These are phyloP conservation scores for Talaromyces stipitatus DNA, from an alignment of 495 filamentous ascomycete genomes.

Conservation along the genomic window DNA sequence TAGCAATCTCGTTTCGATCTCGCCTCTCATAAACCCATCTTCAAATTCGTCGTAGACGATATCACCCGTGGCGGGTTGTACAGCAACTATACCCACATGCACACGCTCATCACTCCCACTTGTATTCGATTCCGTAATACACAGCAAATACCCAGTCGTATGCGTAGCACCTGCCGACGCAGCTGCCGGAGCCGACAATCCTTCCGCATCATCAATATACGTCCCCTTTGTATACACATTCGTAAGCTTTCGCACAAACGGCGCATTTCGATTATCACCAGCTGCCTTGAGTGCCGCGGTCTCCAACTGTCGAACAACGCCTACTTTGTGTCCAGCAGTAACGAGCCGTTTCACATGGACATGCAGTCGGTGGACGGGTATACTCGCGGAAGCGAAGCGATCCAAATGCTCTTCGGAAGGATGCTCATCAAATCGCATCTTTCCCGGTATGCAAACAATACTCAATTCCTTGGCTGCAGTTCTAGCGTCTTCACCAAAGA, in stretches of 20 bases:
- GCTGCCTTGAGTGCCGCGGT: slow-evolving; percentile 96
- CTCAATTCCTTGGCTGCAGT: slow-evolving; percentile 83
- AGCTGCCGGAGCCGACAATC: slow-evolving; percentile 50
- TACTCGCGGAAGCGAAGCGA: slow-evolving; percentile 90
- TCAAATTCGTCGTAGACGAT: slow-evolving; percentile 96
- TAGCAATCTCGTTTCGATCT: slow-evolving; percentile 87
- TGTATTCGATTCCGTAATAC: slow-evolving; percentile 80
- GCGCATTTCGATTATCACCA: slow-evolving; percentile 88
- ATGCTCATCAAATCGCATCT: slow-evolving; percentile 91
- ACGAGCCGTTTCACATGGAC: slow-evolving; percentile 95
- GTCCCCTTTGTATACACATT: slow-evolving; percentile 98
- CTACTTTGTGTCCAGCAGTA: slow-evolving; percentile 89
- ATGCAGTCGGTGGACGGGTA: slow-evolving; percentile 84
- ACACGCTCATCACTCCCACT: slow-evolving; percentile 94
- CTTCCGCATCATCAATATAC: slow-evolving; percentile 91
- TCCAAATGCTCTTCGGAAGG: slow-evolving; percentile 89
- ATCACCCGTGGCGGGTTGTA: slow-evolving; percentile 92
- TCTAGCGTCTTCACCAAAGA: slow-evolving; percentile 96
- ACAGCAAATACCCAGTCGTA: slow-evolving; percentile 83
- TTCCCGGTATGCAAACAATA: slow-evolving; percentile 96
- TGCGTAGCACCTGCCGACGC: slow-evolving; percentile 50
- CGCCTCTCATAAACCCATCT: slow-evolving; percentile 96
- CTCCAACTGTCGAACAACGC: slow-evolving; percentile 92
- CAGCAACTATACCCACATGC: slow-evolving; percentile 84
- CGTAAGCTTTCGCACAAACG: slow-evolving; percentile 87